Evolutionary conservation across 169 alveolate species (phyloP), one percentile per base, ranked within the genome.

Genomic region (Plasmodium coatneyi): DNA sequence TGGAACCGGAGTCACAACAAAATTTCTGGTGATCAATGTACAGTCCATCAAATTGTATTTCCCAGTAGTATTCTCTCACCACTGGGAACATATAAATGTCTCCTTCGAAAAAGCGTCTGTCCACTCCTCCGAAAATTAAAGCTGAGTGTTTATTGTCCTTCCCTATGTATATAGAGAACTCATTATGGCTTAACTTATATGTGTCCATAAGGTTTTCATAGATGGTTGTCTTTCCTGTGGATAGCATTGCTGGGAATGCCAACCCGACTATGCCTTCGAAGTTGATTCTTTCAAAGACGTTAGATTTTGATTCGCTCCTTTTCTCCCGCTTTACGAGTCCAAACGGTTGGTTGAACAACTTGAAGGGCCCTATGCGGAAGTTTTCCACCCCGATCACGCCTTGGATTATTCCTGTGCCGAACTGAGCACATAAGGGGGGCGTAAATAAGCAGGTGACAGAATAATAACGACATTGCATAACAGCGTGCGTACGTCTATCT

Each of bases 221-320:
- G 12, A 96, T 72, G 32, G 98, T 90, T 66, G 84, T 54, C 71
- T 93, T 92, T 46, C 97, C 95, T 43, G 97, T 95, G 36, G 94
- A 93, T 36, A 98, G 93, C 97, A 97, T 94, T 34, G 95, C 97
- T n/a, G 98, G 97, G 81, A 97, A 97, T 19, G 97, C 99, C 56
- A 97, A 82, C 0, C 99, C 99, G 39, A 97, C 95, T 19, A 97
- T 97, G 10, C 99, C 99, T 93, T 96, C 97, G 90, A 97, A 97
- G 39, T 96, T 95, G 22, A 97, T 96, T 14, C 89, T 82, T 92
- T 96, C 92, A 39, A 82, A 80, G 19, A 70, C 83, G 49, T 54
- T 92, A 0, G 72, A 49, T 79, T 83, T 71, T 25, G 49, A 30
- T 4, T 54, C 83, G 39, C 22, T 90, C 78, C 90, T 91, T 78